Conservation (phyloP, 108 stramenopile species). For the Nitzschia putrida region DNA sequence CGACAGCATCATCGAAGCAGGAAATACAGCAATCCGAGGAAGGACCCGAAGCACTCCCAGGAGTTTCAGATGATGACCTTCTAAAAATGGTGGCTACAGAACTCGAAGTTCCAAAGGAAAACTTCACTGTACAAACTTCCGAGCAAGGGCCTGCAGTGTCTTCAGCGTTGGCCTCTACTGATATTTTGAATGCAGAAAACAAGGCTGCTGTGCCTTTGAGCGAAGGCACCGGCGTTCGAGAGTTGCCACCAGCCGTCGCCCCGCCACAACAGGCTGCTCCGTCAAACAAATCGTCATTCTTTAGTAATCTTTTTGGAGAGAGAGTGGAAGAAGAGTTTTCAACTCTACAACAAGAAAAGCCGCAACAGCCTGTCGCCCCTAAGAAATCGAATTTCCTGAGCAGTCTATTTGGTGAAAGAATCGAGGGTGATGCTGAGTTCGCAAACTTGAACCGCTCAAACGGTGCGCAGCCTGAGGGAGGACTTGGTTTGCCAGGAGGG, state of each 20-base stretch:
- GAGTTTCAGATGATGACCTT: too few species aligned
- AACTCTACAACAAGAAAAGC: background rate
- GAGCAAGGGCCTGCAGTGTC: too few species aligned
- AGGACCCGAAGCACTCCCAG: too few species aligned
- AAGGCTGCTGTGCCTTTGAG: too few species aligned
- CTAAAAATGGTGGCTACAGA: too few species aligned
- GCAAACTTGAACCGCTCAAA: background rate
- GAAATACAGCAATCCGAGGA: too few species aligned
- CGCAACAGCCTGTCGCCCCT: background rate
- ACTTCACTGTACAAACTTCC: too few species aligned
- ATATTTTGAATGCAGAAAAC: too few species aligned
- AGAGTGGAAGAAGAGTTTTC: conserved; percentile 9
- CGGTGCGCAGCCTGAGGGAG: background rate
- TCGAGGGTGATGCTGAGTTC: conserved; percentile 2
- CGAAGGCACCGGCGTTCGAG: too few species aligned
- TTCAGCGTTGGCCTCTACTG: too few species aligned
- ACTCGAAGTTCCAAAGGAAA: too few species aligned
- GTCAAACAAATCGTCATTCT: background rate
- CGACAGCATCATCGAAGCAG: background rate
- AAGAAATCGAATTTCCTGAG: conserved; percentile 8
- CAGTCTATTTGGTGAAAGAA: conserved; percentile 11
- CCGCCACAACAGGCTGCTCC: background rate
- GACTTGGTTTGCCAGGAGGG: background rate
- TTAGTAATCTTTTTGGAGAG: conserved; percentile 10
- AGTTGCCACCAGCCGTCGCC: too few species aligned